Base-by-base conservation (phyloP, 2,329 filamentous ascomycete species). In the Penicillium palitans region DNA sequence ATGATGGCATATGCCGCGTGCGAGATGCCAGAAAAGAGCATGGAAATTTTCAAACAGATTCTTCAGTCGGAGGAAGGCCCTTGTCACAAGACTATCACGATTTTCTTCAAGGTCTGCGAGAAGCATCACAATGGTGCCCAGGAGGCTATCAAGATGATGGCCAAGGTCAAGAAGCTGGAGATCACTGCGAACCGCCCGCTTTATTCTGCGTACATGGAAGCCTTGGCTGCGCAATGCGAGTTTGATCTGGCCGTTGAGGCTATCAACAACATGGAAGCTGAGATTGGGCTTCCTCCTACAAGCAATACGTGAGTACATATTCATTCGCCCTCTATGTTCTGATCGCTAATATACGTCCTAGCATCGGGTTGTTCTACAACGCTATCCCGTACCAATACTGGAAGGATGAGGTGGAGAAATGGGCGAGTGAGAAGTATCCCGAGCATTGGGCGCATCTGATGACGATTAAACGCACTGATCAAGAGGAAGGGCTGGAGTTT, bases 31-130 rank as follows among this genome's bases (percentile, higher is more conserved):
- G 76, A 82, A 31, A 84, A 84, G 55, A 90, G 90, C 1, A 79
- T 96, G 62, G 85, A 88, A 49, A 91, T 91, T 70, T 98, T 93
- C 91, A 81, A 86, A 55, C 86, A 96, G 48, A 92, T 99, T 57
- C 87, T 88, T n/a, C 83, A 85, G 56, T 91, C 88, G 0, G 81
- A 83, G n/a, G 93, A 98, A 74, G 95, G 95, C 0, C 95, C 95
- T 0, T 89, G 88, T 1, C 91, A 95, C 67, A 84, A 86, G 60
- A 93, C 88, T 61, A 83, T 99, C 39, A 86, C 88, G 46, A 88
- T 95, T 35, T 88, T 92, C 2, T 91, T 99, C 66, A 87, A 88
- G 65, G 85, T 88, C 1, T 93, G 92, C 72, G 88, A 96, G 72
- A 79, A 79, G 60, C 81, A 78, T 57, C 70, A 73, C 49, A 74